Evolutionary conservation across 352 stramenopile species (phyloP).

Genomic region (Phytophthora megakarya): DNA sequence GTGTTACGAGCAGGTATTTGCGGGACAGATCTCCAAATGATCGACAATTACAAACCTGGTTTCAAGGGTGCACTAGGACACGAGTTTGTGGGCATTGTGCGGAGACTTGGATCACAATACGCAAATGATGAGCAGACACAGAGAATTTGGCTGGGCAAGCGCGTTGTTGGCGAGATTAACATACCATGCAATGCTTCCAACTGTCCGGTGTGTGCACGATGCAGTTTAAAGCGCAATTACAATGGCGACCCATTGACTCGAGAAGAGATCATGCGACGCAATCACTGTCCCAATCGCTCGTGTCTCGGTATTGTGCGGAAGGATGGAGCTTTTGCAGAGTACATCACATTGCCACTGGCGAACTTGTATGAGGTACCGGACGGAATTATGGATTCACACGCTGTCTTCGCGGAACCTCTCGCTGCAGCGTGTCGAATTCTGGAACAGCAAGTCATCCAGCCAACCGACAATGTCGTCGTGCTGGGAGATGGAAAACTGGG

Average conservation of each 20-base stretch:
- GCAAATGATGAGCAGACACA: conserved; percentile 25
- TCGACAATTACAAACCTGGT: conserved; percentile 73
- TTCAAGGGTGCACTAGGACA: conserved; percentile 81
- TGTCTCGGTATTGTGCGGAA: conserved; percentile 86
- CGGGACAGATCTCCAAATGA: conserved; percentile 75
- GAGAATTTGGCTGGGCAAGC: conserved; percentile 62
- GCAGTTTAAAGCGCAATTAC: conserved; percentile 16
- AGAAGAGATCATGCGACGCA: conserved; percentile 54
- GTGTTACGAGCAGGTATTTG: conserved; percentile 74
- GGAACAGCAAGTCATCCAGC: conserved; percentile 75
- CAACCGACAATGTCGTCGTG: conserved; percentile 70
- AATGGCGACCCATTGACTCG: conserved; percentile 32
- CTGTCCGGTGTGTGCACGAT: conserved; percentile 44
- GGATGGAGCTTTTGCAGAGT: conserved; percentile 86
- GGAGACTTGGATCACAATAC: conserved; percentile 49
- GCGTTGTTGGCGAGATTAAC: conserved; percentile 93
- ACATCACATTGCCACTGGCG: conserved; percentile 70
- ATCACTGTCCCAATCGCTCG: conserved; percentile 86
- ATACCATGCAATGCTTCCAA: conserved; percentile 71
- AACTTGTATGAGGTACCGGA: conserved; percentile 88
- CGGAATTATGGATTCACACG: conserved; percentile 63
- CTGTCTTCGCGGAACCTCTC: conserved; percentile 87
- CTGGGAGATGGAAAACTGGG: conserved; percentile 91
- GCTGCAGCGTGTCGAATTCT: conserved; percentile 86
- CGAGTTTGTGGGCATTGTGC: conserved; percentile 90